These are phyloP conservation scores for Achlya hypogyna DNA, from an alignment of 352 stramenopile genomes.

Conservation along the genomic window DNA sequence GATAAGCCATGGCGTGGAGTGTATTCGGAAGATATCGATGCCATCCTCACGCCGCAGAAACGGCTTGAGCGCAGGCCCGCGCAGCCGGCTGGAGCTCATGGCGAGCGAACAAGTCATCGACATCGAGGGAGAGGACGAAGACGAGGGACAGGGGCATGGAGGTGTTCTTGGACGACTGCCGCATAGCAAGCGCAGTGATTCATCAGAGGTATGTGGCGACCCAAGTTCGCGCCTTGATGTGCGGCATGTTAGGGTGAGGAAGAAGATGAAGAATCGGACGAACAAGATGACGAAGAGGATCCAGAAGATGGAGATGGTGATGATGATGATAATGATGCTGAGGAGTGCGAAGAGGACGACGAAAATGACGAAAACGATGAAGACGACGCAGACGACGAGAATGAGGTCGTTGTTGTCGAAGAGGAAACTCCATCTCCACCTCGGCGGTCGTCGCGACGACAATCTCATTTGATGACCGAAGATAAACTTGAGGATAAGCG, in stretches of 20 bases:
- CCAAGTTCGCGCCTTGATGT: not conserved
- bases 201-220: not conserved
- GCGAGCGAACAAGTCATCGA: not conserved
- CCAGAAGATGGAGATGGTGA: conserved; percentile 13
- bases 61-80: not conserved
- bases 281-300: conserved; percentile 21
- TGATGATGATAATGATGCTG: conserved; percentile 21
- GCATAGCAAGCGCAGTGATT: not conserved
- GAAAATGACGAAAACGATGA: conserved; percentile 22
- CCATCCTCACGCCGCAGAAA: not conserved
- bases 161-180: not conserved
- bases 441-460: not conserved
- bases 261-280: not conserved
- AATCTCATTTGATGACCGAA: too few species aligned
- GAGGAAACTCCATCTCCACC: not conserved
- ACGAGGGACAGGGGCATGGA: not conserved
- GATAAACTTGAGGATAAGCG: too few species aligned
- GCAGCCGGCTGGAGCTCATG: not conserved
- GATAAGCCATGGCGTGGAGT: not conserved
- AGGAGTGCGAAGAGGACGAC: conserved; percentile 22
- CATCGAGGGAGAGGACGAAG: not conserved
- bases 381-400: not conserved
- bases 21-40: not conserved
- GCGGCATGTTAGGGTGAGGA: not conserved
- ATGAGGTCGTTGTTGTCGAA: not conserved